Evolutionary conservation across 371 early-diverging fungal genomes (phyloP).

Genomic region (Rhizopus arrhizus): DNA sequence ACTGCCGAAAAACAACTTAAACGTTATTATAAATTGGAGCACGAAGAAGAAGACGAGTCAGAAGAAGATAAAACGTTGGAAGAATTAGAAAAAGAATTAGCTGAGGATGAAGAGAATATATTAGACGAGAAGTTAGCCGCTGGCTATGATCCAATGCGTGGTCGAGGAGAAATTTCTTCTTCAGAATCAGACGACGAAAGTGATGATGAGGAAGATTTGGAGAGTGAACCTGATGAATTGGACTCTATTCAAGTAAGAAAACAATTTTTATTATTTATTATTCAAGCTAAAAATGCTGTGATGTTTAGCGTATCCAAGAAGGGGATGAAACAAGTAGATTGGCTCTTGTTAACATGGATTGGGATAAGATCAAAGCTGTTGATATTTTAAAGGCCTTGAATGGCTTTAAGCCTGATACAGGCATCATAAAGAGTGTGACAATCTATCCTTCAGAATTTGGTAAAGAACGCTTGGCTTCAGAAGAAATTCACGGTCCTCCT

Average conservation of each 20-base stretch:
- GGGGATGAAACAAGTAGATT: constrained; percentile 90
- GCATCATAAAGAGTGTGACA: constrained; percentile 73
- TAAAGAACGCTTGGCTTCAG: constrained; percentile 79
- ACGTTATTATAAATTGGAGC: constrained; percentile 63
- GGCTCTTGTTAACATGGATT: constrained; percentile 94
- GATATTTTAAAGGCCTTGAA: constrained; percentile 90
- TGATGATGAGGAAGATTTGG: constrained; percentile 54
- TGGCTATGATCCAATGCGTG: constrained; percentile 83
- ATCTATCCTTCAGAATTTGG: constrained; percentile 97
- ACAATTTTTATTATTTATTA: constrained; percentile 50
- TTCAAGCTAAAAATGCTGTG: constrained; percentile 56
- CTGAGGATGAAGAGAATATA: constrained; percentile 48
- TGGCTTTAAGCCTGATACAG: constrained; percentile 81
- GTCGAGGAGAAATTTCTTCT: constrained; percentile 74
- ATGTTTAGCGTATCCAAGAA: constrained; percentile 61
- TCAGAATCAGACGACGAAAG: constrained; percentile 55
- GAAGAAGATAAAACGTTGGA: constrained; percentile 42
- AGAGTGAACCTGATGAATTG: constrained; percentile 59
- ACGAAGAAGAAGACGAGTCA: constrained; percentile 40
- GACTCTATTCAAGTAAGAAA: constrained; percentile 21
- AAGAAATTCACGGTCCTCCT: constrained; percentile 85
- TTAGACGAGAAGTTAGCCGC: constrained; percentile 31
- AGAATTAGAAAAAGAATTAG: constrained; percentile 52
- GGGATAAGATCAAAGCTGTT: constrained; percentile 89
- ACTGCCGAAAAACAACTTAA: constrained; percentile 60